Evolutionary conservation across 352 stramenopile genomes (phyloP).

Genomic region (Thalassiosira delicatula): DNA sequence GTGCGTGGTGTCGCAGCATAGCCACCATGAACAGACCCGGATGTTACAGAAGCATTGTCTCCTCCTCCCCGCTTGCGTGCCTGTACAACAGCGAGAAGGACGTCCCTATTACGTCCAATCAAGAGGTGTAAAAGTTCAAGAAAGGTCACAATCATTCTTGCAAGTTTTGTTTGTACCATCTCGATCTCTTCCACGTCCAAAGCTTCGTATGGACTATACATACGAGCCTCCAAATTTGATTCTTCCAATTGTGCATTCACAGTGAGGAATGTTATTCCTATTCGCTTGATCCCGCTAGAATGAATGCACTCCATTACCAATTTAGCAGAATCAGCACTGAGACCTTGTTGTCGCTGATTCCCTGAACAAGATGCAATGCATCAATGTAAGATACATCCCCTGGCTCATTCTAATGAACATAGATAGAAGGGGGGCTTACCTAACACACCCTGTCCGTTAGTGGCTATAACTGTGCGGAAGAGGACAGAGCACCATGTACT

Average conservation of each 20-base stretch:
- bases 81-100: constrained; percentile 79
- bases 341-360: constrained; percentile 61
- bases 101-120: constrained; percentile 81
- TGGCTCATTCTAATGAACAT: background rate
- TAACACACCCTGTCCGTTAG: constrained; percentile 77
- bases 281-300: constrained; percentile 82
- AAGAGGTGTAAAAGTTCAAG: constrained; percentile 84
- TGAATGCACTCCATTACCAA: constrained; percentile 85
- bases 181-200: constrained; percentile 76
- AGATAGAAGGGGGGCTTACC: constrained; percentile 52
- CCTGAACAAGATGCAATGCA: background rate
- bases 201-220: constrained; percentile 67
- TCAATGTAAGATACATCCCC: too few relatives aligned
- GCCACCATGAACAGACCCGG: constrained; percentile 51
- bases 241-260: constrained; percentile 52
- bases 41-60: constrained; percentile 47
- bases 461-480: constrained; percentile 83
- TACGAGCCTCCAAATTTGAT: constrained; percentile 38
- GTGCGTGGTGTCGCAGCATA: constrained; percentile 39
- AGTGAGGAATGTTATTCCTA: constrained; percentile 76
- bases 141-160: constrained; percentile 82
- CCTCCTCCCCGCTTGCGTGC: constrained; percentile 58
- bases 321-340: constrained; percentile 80
- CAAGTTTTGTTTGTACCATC: constrained; percentile 78
- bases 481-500: constrained; percentile 85